A percentile compares a stretch with the other conserved stretches of the same genome.
Conservation (phyloP, 495 filamentous ascomycete species). For the Pyrenopolyporus hunteri region DNA sequence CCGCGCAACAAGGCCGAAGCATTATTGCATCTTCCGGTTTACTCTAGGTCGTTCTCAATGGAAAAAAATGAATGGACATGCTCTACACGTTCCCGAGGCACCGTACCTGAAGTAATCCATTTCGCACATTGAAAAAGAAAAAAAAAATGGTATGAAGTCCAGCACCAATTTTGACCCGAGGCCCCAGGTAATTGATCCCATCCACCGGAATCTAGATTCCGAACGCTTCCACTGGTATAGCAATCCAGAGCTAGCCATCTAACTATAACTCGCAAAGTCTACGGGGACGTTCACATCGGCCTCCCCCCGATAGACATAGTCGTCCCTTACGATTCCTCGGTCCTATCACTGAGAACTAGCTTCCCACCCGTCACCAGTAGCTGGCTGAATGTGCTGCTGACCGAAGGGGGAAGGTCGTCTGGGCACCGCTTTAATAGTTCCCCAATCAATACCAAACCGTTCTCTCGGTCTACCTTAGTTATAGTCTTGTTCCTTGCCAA, state of each 20-base stretch:
- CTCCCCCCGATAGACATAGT: no score
- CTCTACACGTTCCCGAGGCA: conserved; percentile 1
- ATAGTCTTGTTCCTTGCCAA: conserved; percentile 40
- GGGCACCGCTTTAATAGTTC: conserved; percentile 61
- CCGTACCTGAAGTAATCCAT: conserved; percentile 21
- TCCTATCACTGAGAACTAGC: conserved; percentile 40
- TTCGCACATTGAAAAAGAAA: background rate
- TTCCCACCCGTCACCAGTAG: conserved; percentile 46
- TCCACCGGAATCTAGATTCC: conserved; percentile 6
- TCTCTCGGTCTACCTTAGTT: conserved; percentile 62
- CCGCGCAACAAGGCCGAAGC: conserved; percentile 31
- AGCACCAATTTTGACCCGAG: background rate
- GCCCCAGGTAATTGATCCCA: background rate
- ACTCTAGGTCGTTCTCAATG: conserved; percentile 46
- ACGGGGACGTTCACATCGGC: no score
- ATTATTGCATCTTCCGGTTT: conserved; percentile 46
- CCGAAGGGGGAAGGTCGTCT: conserved; percentile 44
- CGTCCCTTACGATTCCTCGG: no score
- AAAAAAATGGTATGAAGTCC: background rate
- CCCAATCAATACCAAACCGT: conserved; percentile 66
- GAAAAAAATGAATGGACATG: conserved; percentile 46
- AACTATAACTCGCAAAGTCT: no score
- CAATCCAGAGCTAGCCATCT: no score
- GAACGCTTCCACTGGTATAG: background rate
- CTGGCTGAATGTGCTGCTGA: conserved; percentile 43